phyloP scores from a whole-genome alignment of 2,329 filamentous ascomycete species.

The Bipolaris zeicola region DNA sequence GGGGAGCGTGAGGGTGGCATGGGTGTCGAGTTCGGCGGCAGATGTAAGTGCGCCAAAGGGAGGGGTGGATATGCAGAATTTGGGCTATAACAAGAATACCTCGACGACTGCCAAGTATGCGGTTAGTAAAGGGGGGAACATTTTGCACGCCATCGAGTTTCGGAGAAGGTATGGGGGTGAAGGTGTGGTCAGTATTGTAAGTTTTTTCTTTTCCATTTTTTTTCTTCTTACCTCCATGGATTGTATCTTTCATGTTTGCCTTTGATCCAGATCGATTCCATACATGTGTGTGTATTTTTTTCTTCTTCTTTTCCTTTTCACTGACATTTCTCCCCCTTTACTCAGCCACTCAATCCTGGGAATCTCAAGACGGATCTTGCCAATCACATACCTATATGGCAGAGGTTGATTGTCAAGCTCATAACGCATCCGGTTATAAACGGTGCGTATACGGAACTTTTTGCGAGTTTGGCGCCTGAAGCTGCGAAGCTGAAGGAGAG shows the following conservation, averaged over 20 bases:
- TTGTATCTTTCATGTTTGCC: too few relatives aligned
- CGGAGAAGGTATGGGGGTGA: slow-evolving; percentile 17
- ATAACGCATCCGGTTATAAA: slow-evolving; percentile 23
- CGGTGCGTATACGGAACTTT: slow-evolving; percentile 36
- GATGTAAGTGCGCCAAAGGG: slow-evolving; percentile 15
- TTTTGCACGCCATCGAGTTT: slow-evolving; percentile 34
- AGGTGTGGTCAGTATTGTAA: slow-evolving; percentile 31
- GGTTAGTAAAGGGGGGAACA: slow-evolving; percentile 36
- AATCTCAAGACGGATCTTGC: slow-evolving; percentile 37
- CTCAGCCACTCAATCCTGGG: slow-evolving; percentile 48
- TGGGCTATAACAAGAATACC: slow-evolving; percentile 20
- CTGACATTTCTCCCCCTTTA: too few relatives aligned
- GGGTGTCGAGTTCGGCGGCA: slow-evolving; percentile 28
- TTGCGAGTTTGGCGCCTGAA: slow-evolving; percentile 27
- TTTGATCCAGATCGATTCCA: too few relatives aligned
- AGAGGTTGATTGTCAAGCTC: background rate
- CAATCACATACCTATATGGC: slow-evolving; percentile 36
- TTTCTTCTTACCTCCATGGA: background rate
- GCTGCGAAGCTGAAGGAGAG: slow-evolving; percentile 34
- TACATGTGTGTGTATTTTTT: background rate
- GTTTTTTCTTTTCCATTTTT: background rate
- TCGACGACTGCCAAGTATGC: slow-evolving; percentile 22
- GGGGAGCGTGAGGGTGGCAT: slow-evolving; percentile 46
- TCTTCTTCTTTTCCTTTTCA: background rate
- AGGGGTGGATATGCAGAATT: slow-evolving; percentile 26